phyloP scores from a whole-genome alignment of 371 early-diverging fungal species.

The Chytridium lagenaria region DNA sequence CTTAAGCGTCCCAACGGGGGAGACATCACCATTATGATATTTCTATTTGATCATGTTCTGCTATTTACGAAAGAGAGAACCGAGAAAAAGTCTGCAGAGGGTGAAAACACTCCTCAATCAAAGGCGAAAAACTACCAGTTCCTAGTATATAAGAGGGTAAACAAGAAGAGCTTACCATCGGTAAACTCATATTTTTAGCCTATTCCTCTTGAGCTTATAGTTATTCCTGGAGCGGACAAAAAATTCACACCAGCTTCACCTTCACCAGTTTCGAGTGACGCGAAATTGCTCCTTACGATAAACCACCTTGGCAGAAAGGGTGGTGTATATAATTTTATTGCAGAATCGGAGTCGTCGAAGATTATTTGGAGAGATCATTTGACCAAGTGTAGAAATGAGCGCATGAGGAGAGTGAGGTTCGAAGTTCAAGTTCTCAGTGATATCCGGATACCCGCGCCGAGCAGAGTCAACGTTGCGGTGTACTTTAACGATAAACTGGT shows the following conservation, averaged over 20 bases:
- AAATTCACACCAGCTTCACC: slow-evolving; percentile 4
- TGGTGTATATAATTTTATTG: slow-evolving; percentile 73
- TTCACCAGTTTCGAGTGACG: neutral
- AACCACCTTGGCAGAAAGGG: slow-evolving; percentile 74
- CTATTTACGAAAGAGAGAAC: slow-evolving; percentile 72
- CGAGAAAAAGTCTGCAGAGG: slow-evolving; percentile 25
- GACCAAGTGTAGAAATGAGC: slow-evolving; percentile 61
- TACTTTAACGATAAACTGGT: slow-evolving; percentile 58
- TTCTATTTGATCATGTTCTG: slow-evolving; percentile 86
- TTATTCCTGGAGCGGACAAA: slow-evolving; percentile 19
- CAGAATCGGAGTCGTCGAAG: slow-evolving; percentile 74
- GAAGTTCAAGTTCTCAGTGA: slow-evolving; percentile 61
- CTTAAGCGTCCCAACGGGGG: slow-evolving; percentile 60
- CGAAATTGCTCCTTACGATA: slow-evolving; percentile 60
- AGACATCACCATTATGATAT: slow-evolving; percentile 75
- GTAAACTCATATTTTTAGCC: slow-evolving; percentile 21
- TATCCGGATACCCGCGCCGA: slow-evolving; percentile 23
- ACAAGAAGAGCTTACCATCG: slow-evolving; percentile 1
- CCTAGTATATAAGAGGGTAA: slow-evolving; percentile 65
- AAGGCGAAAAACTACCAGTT: slow-evolving; percentile 66
- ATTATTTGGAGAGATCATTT: slow-evolving; percentile 85
- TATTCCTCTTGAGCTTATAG: slow-evolving; percentile 40
- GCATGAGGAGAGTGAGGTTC: slow-evolving; percentile 49
- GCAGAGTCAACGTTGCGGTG: slow-evolving; percentile 75
- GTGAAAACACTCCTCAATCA: neutral